Percentiles rank a stretch among this genome's conserved stretches.
phyloP scores from a whole-genome alignment of 352 stramenopile species.

The Saprolegnia diclina region DNA sequence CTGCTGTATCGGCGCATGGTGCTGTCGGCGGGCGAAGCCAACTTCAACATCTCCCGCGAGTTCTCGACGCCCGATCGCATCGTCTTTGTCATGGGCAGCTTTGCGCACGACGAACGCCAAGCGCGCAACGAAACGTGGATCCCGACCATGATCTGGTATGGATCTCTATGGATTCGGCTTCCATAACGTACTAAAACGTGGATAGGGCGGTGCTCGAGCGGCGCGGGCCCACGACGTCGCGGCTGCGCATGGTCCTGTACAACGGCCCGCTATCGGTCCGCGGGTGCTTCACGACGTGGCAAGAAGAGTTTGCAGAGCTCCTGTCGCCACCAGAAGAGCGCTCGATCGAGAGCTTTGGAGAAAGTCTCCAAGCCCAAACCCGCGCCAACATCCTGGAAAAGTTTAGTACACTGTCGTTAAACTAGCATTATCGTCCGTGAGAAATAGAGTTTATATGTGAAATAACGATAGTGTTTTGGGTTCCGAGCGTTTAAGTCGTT shows the following conservation, averaged over 20 bases:
- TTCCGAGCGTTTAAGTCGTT: too few species aligned
- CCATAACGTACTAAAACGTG: not conserved
- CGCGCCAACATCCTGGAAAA: constrained; percentile 1
- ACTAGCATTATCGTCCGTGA: not conserved
- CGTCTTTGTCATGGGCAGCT: constrained; percentile 11
- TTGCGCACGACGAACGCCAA: not conserved
- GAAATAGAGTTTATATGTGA: too few species aligned
- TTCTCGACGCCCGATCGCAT: not conserved
- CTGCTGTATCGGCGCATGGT: constrained; percentile 2
- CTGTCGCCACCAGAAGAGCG: not conserved
- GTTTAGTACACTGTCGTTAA: not conserved
- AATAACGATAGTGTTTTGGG: too few species aligned
- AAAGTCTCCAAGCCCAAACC: not conserved
- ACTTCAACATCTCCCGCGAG: not conserved
- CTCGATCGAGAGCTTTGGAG: not conserved
- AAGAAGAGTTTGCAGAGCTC: constrained; percentile 2
- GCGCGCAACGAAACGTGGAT: not conserved
- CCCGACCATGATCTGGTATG: not conserved
- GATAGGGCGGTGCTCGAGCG: not conserved
- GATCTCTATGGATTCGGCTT: not conserved
- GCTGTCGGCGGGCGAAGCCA: not conserved
- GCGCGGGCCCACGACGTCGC: not conserved
- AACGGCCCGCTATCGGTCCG: not conserved
- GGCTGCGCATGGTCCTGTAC: not conserved
- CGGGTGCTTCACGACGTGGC: not conserved